Base-by-base conservation (phyloP, 2,329 filamentous ascomycete species). In the Beauveria asiatica region DNA sequence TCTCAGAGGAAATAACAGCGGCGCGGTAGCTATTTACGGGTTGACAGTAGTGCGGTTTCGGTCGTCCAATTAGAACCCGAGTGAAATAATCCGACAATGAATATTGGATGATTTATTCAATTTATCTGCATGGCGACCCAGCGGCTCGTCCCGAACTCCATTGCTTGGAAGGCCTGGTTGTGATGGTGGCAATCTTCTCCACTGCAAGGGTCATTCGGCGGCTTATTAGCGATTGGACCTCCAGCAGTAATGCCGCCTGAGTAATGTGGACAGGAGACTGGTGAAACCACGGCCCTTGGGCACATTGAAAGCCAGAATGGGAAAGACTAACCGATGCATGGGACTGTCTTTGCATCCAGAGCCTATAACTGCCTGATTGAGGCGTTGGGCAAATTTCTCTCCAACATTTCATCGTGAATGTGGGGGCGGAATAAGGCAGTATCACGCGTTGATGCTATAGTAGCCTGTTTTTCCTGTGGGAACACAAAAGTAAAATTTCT, bases 81-180 rank as follows among this genome's bases (percentile, higher is more conserved):
- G 50, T 19, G 13, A 53, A 46, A 33, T 55, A 55, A 55, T 55
- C 23, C 23, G 16, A 16, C 42, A 42, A 45, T 21, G n/a, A 44
- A 33, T 44, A 45, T 45, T 55, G 41, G 39, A 33, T 27, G 33
- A 7, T 45, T 44, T 1, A 5, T 39, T 21, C 19, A 19, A 49
- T 17, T 45, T 33, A 17, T 11, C 17, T 41, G 27, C 50, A 16
- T 11, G 9, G 16, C 16, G 30, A 49, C 30, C 30, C 30, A 49
- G 55, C 55, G 55, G 55, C 55, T 57, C 55, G 55, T 57, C 44
- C 55, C 55, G 55, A 50, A 27, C 33, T 46, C 45, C 30, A 41
- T 37, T 37, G 33, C 27, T 50, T 33, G 44, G 11, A 30, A 19
- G 27, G 42, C 37, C 37, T 42, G 44, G 30, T 16, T 33, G 39